Evolutionary conservation across 495 filamentous ascomycete genomes (phyloP).

Genomic region (Usnea hakonensis): DNA sequence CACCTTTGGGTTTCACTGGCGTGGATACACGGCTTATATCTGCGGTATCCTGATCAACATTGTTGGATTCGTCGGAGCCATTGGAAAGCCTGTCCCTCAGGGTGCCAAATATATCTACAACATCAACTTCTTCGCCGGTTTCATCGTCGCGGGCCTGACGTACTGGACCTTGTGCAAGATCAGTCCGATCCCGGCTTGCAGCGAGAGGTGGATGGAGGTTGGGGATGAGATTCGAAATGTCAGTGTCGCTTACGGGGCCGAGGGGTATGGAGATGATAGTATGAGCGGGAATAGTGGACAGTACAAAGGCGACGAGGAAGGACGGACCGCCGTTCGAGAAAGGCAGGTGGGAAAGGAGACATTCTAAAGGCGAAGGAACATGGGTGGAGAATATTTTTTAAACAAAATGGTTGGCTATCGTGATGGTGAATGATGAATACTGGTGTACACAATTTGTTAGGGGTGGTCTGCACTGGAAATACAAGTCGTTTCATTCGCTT

Average conservation of each 20-base stretch:
- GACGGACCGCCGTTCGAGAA: background rate
- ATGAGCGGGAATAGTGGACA: conserved; percentile 12
- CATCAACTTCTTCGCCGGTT: conserved; percentile 82
- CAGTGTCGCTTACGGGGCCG: conserved; percentile 24
- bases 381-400: background rate
- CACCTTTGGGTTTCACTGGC: conserved; percentile 68
- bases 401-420: background rate
- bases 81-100: conserved; percentile 61
- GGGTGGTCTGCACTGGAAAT: background rate
- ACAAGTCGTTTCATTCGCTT: too few species aligned
- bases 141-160: conserved; percentile 57
- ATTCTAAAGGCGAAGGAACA: background rate
- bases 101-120: conserved; percentile 85
- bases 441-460: background rate
- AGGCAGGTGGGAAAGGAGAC: conserved; percentile 1
- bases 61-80: conserved; percentile 80
- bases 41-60: conserved; percentile 86
- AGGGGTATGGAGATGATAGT: conserved; percentile 17
- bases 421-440: background rate
- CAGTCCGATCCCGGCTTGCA: conserved; percentile 59
- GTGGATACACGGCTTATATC: conserved; percentile 77
- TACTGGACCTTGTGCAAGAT: conserved; percentile 64
- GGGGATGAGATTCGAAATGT: conserved; percentile 26
- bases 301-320: conserved; percentile 15
- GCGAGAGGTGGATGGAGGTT: conserved; percentile 78